Evolutionary conservation across 768 basidiomycete genomes (phyloP), one percentile per base, ranked within the genome.

Genomic region (Amanita rimosa): DNA sequence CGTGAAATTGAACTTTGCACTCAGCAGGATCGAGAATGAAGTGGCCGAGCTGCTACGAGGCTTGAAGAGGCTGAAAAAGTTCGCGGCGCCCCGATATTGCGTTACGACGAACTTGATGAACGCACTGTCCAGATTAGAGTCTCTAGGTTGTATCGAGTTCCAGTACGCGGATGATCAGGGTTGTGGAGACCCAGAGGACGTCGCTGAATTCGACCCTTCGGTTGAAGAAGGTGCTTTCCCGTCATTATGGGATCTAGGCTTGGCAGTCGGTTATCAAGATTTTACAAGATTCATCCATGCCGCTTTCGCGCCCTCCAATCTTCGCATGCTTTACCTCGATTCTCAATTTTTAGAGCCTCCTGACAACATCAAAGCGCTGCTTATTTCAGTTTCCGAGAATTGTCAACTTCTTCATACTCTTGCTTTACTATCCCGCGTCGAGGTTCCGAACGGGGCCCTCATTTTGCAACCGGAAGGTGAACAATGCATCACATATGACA

Each of bases 241-340:
- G 0, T 62, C 67, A 1, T 63, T 83, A 3, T 71, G 64, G 57
- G 78, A 81, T 50, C 65, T 80, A 35, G 74, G 70, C 3, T 52
- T 76, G 41, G 74, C 73, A 14, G 66, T 66, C 9, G 55, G 61
- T n/a, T 65, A 79, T 21, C 61, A 63, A 4, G 69, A 79, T 46
- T 61, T 74, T 17, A 60, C 70, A 4, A 59, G 58, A 3, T 75
- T 83, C 58, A 58, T 83, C 46, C 57, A 62, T 29, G 57, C 60
- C 2, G 53, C 64, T 3, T 76, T 69, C 49, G 65, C 75, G 0
- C 81, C 81, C 0, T 54, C 57, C 4, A 72, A 73, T 38, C 58
- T 83, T 29, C 74, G 70, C 0, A 62, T 61, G n/a, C 62, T 83
- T 5, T 77, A 73, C 54, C 52, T 82, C 43, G 78, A 78, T 52